Evolutionary conservation across 108 stramenopile genomes (phyloP), one percentile per base, ranked within the genome.

Genomic region (Cyclotella sp.): DNA sequence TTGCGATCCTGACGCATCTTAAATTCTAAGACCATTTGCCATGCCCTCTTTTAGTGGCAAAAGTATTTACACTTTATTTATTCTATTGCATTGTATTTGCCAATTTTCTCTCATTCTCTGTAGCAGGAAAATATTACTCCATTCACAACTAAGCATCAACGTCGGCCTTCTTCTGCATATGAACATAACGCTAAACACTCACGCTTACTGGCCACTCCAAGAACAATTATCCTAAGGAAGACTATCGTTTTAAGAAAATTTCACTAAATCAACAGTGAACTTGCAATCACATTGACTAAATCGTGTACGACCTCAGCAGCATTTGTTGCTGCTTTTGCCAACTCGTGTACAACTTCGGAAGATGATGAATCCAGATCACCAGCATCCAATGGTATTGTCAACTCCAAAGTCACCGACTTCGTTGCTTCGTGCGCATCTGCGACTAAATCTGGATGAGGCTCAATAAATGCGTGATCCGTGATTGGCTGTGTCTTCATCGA

Each of bases 271-370:
- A 61, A 34, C 0, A 61, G 60, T 13, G 60, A 61, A 39, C 8
- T 21, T 34, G 34, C 29, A 61, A 61, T 12, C 2, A 61, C 60
- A 39, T 61, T 61, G 29, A 34, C 60, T 30, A 61, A 61, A 16
- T 61, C 60, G 12, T 61, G 29, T 9, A 61, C 30, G 34, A 61
- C 60, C 15, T 61, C 60, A 4, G n/a, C 60, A 8, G 30, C 60
- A 39, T 61, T 34, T 12, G 19, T 6, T 13, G n/a, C 60, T n/a
- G 34, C 34, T 39, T 39, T 61, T 39, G 60, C 60, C 29, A 61
- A 6, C 34, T 61, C 60, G 34, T 39, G 30, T 1, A 12, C 60
- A 61, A 61, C 30, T 14, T 61, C 60, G 18, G 34, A 39, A 15
- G 55, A 5, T 13, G 60, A 61, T 8, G 13, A 0, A 61, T 61